Evolutionary conservation across 2,329 filamentous ascomycete genomes (phyloP), one percentile per base, ranked within the genome.

Genomic region (Pestalotiopsis sp.): DNA sequence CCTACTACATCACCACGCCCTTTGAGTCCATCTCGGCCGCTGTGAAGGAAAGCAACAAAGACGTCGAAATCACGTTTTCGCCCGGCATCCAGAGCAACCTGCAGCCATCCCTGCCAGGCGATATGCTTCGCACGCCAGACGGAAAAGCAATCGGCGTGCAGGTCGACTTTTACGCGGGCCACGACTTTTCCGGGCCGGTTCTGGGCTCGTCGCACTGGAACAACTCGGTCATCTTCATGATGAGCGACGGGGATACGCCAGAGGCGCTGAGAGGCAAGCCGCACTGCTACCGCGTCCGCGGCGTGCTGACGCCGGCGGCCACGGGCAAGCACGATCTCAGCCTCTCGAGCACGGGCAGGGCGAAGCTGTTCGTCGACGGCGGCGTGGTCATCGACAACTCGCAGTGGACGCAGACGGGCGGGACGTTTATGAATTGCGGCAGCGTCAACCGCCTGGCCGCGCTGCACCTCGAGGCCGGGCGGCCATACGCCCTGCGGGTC

Each of bases 401-500:
- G 25, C n/a, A 60, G 20, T 60, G 57, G 57, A 60, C 25, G 14
- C 25, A 27, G 20, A 27, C 31, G 57, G 57, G 57, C 14, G 57
- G 57, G 12, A 60, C 57, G 3, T 60, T 60, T 11, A 60, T 60
- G 57, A 60, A 60, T 25, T 60, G 57, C 57, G 57, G 57, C 57
- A 60, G 57, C 25, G 57, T 38, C 17, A 60, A 60, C 25, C 57
- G 57, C 3, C 12, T 60, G 20, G 57, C 57, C 7, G 6, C 13
- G 20, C 13, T 31, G 17, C 25, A 14, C 20, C 57, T 60, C 17
- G 57, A 31, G 23, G 57, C 13, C 12, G 57, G 57, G 9, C 13
- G 31, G 23, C 11, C 25, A 17, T 60, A 60, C 23, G 87, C 52
- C 3, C 11, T 74, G 0, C 67, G 66, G 17, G 61, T 75, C 25